A percentile compares a stretch with the other conserved stretches of the same genome.
phyloP scores from a whole-genome alignment of 2,329 filamentous ascomycete species.

The Capronia americana region DNA sequence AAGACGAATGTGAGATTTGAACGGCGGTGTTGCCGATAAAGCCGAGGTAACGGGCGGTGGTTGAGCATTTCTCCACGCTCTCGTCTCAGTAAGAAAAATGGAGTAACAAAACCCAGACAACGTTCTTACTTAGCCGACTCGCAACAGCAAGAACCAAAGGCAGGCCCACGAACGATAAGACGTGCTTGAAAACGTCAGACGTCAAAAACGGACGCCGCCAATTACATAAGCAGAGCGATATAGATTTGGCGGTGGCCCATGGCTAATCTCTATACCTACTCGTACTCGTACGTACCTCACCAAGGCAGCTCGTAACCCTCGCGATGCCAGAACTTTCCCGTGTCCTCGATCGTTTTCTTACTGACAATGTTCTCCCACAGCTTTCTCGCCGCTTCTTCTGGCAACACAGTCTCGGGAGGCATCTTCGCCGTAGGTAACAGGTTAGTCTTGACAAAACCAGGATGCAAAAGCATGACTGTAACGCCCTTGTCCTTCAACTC shows the following conservation, averaged over 20 bases:
- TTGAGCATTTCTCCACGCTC: background rate
- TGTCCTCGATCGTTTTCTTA: slow-evolving; percentile 49
- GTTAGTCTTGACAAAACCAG: slow-evolving; percentile 51
- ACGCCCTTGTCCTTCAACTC: slow-evolving; percentile 52
- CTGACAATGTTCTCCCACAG: slow-evolving; percentile 50
- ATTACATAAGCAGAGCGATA: background rate
- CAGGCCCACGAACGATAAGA: background rate
- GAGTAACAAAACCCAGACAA: background rate
- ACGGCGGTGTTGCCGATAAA: slow-evolving; percentile 1
- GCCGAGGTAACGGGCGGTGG: slow-evolving; percentile 1
- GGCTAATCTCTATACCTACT: too few species aligned
- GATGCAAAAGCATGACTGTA: slow-evolving; percentile 52
- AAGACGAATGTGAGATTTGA: slow-evolving; percentile 2
- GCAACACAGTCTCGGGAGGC: slow-evolving; percentile 50
- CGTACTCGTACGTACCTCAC: too few species aligned
- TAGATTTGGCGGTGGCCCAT: background rate
- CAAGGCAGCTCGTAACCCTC: slow-evolving; percentile 54
- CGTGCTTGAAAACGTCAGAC: background rate
- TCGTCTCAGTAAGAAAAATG: background rate
- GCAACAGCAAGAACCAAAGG: background rate
- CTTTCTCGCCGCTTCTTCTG: slow-evolving; percentile 54
- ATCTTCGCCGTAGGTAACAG: slow-evolving; percentile 39
- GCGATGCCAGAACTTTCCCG: slow-evolving; percentile 54
- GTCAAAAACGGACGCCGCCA: background rate
- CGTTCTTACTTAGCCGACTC: background rate